Percentiles rank a stretch among this genome's conserved stretches.
phyloP scores from a whole-genome alignment of 2,329 filamentous ascomycete species.

The Aspergillus flavus region DNA sequence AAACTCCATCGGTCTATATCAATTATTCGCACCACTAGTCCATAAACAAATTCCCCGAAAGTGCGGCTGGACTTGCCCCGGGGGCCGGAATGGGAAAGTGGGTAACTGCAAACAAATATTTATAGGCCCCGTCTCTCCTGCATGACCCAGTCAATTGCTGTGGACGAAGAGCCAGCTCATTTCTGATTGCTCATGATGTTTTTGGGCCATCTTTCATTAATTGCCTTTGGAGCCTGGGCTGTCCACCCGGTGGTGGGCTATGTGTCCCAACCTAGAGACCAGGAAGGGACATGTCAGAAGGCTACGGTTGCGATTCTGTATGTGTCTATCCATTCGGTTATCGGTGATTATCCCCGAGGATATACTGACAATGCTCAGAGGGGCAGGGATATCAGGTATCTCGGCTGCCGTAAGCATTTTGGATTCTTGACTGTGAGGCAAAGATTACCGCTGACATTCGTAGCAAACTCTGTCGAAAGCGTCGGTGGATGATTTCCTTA shows the following conservation, averaged over 20 bases:
- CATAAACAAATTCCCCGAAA: background rate
- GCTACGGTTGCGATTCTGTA: constrained; percentile 37
- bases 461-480: constrained; percentile 62
- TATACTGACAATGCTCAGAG: constrained; percentile 30
- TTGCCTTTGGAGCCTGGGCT: constrained; percentile 1
- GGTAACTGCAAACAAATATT: background rate
- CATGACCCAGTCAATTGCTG: too few species aligned
- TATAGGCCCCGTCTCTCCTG: background rate
- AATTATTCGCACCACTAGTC: background rate
- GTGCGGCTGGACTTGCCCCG: background rate
- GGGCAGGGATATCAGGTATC: constrained; percentile 64
- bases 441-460: constrained; percentile 2
- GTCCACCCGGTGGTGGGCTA: constrained; percentile 9
- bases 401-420: constrained; percentile 56
- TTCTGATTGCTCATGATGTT: background rate
- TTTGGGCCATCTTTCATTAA: background rate
- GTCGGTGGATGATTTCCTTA: constrained; percentile 64
- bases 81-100: background rate
- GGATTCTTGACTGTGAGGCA: background rate
- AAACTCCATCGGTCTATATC: background rate
- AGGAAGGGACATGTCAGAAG: constrained; percentile 28
- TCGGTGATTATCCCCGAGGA: background rate
- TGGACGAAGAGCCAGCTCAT: background rate
- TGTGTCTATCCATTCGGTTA: background rate
- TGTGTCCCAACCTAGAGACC: constrained; percentile 19